A percentile compares a stretch with the other conserved stretches of the same genome.
Evolutionary conservation across 1,284 basidiomycete genomes (phyloP).

Genomic region (Rhodotorula sp.): DNA sequence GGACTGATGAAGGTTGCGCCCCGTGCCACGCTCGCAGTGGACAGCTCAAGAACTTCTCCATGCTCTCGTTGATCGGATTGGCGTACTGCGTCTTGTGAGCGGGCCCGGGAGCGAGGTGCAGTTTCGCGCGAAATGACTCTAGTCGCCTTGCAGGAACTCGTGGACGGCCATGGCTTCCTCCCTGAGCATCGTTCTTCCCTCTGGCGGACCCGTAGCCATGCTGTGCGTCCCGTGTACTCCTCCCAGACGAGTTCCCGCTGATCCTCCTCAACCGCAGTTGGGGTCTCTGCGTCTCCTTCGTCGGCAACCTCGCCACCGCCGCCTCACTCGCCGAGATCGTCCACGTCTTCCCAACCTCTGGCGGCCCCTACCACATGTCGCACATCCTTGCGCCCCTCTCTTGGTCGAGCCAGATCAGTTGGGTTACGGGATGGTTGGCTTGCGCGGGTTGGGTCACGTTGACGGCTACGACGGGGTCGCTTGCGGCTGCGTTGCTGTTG

Average conservation of each 20-base stretch:
- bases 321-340: constrained; percentile 47
- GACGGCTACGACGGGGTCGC: not conserved
- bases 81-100: constrained; percentile 15
- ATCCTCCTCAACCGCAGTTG: constrained; percentile 42
- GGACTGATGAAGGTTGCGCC: not conserved
- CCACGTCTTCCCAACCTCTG: constrained; percentile 37
- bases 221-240: no score
- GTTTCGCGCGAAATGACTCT: not conserved
- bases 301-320: constrained; percentile 42
- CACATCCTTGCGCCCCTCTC: not conserved
- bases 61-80: constrained; percentile 23
- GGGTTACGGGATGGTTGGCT: constrained; percentile 18
- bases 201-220: constrained; percentile 24
- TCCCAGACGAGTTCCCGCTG: no score
- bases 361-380: constrained; percentile 27
- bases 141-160: constrained; percentile 38
- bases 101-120: no score
- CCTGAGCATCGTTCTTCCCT: constrained; percentile 37
- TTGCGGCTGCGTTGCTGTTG: constrained; percentile 20
- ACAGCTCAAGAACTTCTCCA: constrained; percentile 29
- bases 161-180: constrained; percentile 47
- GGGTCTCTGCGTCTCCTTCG: constrained; percentile 45
- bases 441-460: not conserved
- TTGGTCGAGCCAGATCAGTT: not conserved
- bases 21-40: constrained; percentile 3